Evolutionary conservation across 2,329 filamentous ascomycete genomes (phyloP).

Genomic region (Chrysoporthe puriensis): DNA sequence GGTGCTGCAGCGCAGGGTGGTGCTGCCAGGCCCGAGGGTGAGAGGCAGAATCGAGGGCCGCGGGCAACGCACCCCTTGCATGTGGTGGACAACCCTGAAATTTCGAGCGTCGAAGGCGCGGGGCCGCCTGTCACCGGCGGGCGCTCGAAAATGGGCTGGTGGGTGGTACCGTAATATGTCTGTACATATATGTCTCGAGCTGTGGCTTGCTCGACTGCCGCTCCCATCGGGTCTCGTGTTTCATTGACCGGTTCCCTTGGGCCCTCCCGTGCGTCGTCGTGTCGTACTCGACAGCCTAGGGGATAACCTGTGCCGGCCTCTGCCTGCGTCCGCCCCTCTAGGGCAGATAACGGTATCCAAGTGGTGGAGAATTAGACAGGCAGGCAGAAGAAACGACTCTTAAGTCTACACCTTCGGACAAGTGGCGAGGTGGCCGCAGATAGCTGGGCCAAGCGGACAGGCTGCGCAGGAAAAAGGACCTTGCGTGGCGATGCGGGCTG

Average conservation of each 20-base stretch:
- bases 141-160: constrained; percentile 9
- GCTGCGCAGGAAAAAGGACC: background rate
- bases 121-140: background rate
- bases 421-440: background rate
- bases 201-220: constrained; percentile 19
- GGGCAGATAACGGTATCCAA: background rate
- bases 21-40: background rate
- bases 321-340: background rate
- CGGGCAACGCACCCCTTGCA: background rate
- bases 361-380: background rate
- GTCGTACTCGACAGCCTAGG: background rate
- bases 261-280: constrained; percentile 9
- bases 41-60: background rate
- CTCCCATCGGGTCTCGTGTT: constrained; percentile 16
- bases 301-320: background rate
- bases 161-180: constrained; percentile 11
- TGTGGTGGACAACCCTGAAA: background rate
- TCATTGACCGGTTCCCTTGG: constrained; percentile 13
- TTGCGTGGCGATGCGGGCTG: background rate
- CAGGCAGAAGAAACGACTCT: background rate
- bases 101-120: background rate
- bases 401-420: background rate
- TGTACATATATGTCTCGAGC: constrained; percentile 10
- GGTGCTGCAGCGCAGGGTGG: background rate
- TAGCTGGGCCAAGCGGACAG: background rate